These are phyloP conservation scores for Rosa multiflora DNA, from an alignment of 306 rosid genomes.

Conservation along the genomic window DNA sequence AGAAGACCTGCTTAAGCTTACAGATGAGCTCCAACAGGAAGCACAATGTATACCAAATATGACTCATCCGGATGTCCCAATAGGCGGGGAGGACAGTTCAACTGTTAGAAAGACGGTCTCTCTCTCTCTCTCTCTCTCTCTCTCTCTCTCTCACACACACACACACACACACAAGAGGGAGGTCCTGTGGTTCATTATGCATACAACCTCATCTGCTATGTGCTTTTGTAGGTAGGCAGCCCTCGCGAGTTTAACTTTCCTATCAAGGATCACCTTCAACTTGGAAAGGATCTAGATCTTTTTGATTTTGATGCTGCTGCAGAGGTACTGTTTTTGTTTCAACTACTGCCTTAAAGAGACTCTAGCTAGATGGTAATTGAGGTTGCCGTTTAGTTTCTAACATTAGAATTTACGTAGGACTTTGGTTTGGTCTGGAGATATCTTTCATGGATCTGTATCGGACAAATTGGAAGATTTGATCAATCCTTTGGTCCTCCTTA, in stretches of 20 bases:
- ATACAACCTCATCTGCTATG: constrained; percentile 16
- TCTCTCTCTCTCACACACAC: background rate
- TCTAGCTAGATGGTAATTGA: constrained; percentile 14
- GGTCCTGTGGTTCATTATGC: background rate
- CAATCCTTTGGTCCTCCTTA: background rate
- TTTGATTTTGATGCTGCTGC: constrained; percentile 95
- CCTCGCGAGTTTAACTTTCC: constrained; percentile 64
- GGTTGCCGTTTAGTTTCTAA: background rate
- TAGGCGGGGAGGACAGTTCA: constrained; percentile 89
- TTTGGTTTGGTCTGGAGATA: background rate
- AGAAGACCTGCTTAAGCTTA: constrained; percentile 78
- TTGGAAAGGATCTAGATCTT: constrained; percentile 85
- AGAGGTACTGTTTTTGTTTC: constrained; percentile 59
- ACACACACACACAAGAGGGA: background rate
- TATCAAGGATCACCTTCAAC: constrained; percentile 84
- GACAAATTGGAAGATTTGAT: background rate
- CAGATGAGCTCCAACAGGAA: constrained; percentile 82
- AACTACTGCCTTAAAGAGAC: constrained; percentile 30
- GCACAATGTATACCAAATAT: constrained; percentile 83
- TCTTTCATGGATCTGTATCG: background rate
- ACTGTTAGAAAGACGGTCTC: constrained; percentile 59
- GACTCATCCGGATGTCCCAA: constrained; percentile 87
- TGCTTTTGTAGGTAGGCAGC: constrained; percentile 61
- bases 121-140: constrained; percentile 10
- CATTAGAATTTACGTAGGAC: background rate